Evolutionary conservation across 176 grass and related monocot genomes (phyloP), one percentile per base, ranked within the genome.

Genomic region (Eremochloa ophiuroides): DNA sequence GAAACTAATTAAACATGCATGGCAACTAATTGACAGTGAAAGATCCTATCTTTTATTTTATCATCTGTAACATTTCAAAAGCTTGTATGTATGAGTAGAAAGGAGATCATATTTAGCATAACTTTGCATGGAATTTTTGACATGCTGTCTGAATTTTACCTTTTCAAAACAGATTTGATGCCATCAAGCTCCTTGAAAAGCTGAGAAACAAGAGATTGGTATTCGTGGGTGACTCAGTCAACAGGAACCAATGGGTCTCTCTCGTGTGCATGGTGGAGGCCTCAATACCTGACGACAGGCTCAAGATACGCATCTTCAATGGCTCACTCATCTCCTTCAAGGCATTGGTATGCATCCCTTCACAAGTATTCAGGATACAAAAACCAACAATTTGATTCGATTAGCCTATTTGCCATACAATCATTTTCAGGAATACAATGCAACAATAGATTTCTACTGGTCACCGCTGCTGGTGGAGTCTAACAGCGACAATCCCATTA

Each of bases 221-320:
- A n/a, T 99, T 93, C 39, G 96, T 99, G 25, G 96, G 96, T 0
- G 96, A 99, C 18, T 99, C 96, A 12, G 59, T 99, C 8, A 99
- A 99, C 71, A 86, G 93, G 64, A 99, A 99, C 58, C 96, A 99
- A 63, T 99, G 96, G 96, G 89, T 93, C 5, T 99, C 93, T 4
- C 71, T 99, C 35, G 89, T 99, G 39, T 99, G 96, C 91, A 88
- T 95, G 89, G 91, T 99, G 84, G 96, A 93, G 55, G 76, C 93
- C 6, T 76, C 75, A 8, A 79, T 95, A 43, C 73, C 87, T 69
- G 85, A 82, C 9, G 89, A 81, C 7, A 68, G 31, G 22, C 73
- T 62, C 3, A 95, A 99, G 68, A 86, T 10, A 30, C 75, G 84
- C 12, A 79, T 35, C 9, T 88, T 50, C 62, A 90, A 95, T 8